These are phyloP conservation scores for Colletotrichum filicis DNA, from an alignment of 2,329 filamentous ascomycete species.

Conservation along the genomic window DNA sequence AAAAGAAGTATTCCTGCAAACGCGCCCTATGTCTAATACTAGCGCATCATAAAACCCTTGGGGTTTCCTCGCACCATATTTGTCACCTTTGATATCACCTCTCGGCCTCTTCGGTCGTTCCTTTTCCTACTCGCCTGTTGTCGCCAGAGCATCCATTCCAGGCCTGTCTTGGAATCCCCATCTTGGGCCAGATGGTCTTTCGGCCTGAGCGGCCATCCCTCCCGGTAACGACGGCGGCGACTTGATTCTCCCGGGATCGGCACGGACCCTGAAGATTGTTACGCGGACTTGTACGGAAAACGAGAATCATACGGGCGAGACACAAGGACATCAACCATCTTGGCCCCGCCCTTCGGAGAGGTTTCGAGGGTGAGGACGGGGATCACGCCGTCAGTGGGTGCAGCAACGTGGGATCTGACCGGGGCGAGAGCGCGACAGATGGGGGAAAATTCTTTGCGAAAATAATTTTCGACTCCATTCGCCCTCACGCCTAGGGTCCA, in stretches of 20 bases:
- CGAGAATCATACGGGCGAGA: background rate
- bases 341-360: background rate
- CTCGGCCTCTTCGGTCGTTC: background rate
- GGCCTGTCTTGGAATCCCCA: slow-evolving; percentile 30
- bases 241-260: slow-evolving; percentile 15
- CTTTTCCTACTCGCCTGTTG: background rate
- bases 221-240: background rate
- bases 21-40: slow-evolving; percentile 2
- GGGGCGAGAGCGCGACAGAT: background rate
- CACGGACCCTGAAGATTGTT: background rate
- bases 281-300: background rate
- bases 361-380: background rate
- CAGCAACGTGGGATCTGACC: slow-evolving; percentile 27
- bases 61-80: background rate
- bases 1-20: background rate
- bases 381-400: background rate
- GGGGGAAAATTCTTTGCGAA: slow-evolving; percentile 11
- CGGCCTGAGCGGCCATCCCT: slow-evolving; percentile 19
- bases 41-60: slow-evolving; percentile 13
- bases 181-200: slow-evolving; percentile 14
- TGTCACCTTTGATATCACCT: slow-evolving; percentile 3
- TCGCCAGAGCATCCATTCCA: slow-evolving; percentile 8
- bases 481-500: slow-evolving; percentile 23
- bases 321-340: background rate
- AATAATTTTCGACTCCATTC: slow-evolving; percentile 3